phyloP scores from a whole-genome alignment of 345 rosid genomes.

The Turnera subulata region DNA sequence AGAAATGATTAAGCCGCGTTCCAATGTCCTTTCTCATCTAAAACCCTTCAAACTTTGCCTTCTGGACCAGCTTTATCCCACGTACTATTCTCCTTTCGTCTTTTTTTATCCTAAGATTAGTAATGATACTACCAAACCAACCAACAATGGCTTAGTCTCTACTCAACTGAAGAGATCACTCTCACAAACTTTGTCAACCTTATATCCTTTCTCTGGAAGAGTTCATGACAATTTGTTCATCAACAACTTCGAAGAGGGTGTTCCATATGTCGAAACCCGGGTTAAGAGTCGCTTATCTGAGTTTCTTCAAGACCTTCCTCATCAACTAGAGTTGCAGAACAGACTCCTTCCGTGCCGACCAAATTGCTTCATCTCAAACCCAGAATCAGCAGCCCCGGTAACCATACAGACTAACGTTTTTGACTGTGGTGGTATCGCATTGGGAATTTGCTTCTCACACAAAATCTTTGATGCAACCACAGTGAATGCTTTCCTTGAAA shows the following conservation, averaged over 20 bases:
- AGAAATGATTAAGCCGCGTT: too few species aligned
- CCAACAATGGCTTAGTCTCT: too few species aligned
- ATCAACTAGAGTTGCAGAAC: neutral
- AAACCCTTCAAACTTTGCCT: too few species aligned
- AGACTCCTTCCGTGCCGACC: neutral
- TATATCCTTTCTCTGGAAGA: neutral
- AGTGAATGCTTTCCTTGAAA: neutral
- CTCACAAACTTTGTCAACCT: neutral
- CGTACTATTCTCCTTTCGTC: too few species aligned
- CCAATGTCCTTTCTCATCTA: too few species aligned
- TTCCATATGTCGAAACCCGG: neutral
- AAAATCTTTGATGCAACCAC: constrained; percentile 4
- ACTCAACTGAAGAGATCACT: too few species aligned
- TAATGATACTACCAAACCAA: too few species aligned
- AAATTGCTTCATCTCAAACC: neutral
- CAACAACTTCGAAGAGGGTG: constrained; percentile 3
- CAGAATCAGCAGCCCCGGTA: neutral
- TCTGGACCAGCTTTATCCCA: too few species aligned
- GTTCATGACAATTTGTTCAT: neutral
- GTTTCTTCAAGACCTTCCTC: neutral
- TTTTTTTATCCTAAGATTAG: too few species aligned
- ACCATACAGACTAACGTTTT: constrained; percentile 9
- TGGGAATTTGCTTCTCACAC: constrained; percentile 11
- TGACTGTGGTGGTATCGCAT: constrained; percentile 12
- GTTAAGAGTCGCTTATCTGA: neutral